Evolutionary conservation across 2,329 filamentous ascomycete species (phyloP), one percentile per base, ranked within the genome.

Genomic region (Colletotrichum zoysiae): DNA sequence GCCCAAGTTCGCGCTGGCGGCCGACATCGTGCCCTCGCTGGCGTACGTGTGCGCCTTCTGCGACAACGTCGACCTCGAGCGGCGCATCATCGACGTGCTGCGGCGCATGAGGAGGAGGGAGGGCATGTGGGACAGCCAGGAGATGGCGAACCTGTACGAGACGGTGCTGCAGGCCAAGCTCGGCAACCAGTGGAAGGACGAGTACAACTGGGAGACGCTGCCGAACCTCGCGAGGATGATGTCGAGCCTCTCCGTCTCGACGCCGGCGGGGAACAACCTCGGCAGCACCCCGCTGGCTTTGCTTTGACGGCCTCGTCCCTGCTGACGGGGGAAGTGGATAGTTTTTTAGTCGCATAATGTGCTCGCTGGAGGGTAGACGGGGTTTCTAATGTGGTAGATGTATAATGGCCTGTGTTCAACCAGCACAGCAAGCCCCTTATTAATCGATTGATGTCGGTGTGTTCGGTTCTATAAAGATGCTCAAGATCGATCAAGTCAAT

Each of bases 31-130:
- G 44, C 69, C 69, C 9, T 63, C 69, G 11, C 26, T 71, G 12
- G 46, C 69, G 11, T 71, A 68, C 44, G 44, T 75, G 6, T 75
- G 72, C 44, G 73, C 66, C 18, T 74, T 65, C 14, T 75, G 74
- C 53, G 48, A 65, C 7, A 67, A 75, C 33, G 48, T 50, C 11
- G 58, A 57, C 7, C 51, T 74, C 7, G 70, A 69, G 18, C 55
- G 56, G 40, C 33, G 74, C 18, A 69, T 73, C 53, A 69, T 75
- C 14, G 44, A 62, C 8, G 14, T 73, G 9, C 58, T 75, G 5
- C 63, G 74, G 11, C 53, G 44, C 18, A 68, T 70, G 60, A 68
- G 44, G 56, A 51, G 74, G 46, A 66, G 74, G 14, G 74, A 75
- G 70, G 72, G 72, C 44, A 48, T 67, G 50, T 75, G 73, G 66